Conservation (phyloP, 495 filamentous ascomycete genomes). For the Halenospora varia region DNA sequence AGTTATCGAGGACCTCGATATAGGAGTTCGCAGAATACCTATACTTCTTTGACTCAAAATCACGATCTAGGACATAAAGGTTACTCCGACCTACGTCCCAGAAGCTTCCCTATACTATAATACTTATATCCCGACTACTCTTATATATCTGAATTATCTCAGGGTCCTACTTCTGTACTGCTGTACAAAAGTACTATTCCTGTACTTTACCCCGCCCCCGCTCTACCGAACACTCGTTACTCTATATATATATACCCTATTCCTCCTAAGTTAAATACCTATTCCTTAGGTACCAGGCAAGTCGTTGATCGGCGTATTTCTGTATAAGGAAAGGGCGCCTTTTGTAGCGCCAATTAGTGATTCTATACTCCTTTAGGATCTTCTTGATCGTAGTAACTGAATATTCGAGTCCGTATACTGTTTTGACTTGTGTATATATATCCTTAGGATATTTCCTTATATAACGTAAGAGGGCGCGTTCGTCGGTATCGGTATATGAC, state of each 20-base stretch:
- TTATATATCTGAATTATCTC: neutral
- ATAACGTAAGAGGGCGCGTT: neutral
- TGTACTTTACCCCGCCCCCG: neutral
- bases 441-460: neutral
- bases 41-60: constrained; percentile 8
- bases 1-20: neutral
- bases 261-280: neutral
- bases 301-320: neutral
- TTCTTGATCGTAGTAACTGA: neutral
- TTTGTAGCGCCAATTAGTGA: constrained; percentile 1
- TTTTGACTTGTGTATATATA: neutral
- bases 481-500: neutral
- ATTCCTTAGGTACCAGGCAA: neutral
- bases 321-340: neutral
- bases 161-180: neutral
- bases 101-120: neutral
- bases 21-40: neutral
- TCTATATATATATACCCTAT: neutral
- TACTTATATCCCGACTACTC: neutral
- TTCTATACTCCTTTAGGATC: constrained; percentile 1
- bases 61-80: constrained; percentile 2
- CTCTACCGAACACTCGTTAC: neutral
- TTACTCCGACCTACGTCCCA: neutral
- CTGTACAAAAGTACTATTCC: neutral
- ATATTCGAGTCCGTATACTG: neutral